Conservation (phyloP, 2,329 filamentous ascomycete genomes). For the Seiridium unicorne region DNA sequence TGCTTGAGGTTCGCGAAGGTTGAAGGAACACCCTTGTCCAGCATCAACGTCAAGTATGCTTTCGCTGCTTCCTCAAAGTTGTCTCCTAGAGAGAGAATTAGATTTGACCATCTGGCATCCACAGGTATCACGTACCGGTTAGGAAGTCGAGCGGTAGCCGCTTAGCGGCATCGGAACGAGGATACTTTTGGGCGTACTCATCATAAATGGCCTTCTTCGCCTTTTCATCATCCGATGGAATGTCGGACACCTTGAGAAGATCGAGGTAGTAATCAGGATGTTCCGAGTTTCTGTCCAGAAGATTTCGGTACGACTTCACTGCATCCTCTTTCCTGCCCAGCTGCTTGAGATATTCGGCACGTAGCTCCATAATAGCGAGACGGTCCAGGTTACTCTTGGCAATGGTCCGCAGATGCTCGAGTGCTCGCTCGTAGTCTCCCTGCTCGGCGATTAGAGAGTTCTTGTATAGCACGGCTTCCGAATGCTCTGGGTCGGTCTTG, state of each 20-base stretch:
- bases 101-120: background rate
- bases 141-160: slow-evolving; percentile 89
- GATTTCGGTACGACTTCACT: slow-evolving; percentile 72
- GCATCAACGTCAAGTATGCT: slow-evolving; percentile 77
- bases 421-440: slow-evolving; percentile 76
- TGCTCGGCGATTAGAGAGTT: slow-evolving; percentile 91
- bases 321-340: slow-evolving; percentile 79
- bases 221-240: slow-evolving; percentile 58
- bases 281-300: slow-evolving; percentile 86
- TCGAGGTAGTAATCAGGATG: slow-evolving; percentile 82
- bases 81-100: slow-evolving; percentile 51
- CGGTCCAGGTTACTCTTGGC: slow-evolving; percentile 80
- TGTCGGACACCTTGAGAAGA: slow-evolving; percentile 66
- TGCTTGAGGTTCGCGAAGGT: slow-evolving; percentile 97
- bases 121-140: slow-evolving; percentile 50
- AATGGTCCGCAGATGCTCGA: slow-evolving; percentile 80
- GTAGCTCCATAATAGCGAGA: slow-evolving; percentile 79
- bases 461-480: slow-evolving; percentile 92
- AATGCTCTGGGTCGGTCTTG: slow-evolving; percentile 83
- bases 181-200: slow-evolving; percentile 76
- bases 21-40: slow-evolving; percentile 90
- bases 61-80: slow-evolving; percentile 78
- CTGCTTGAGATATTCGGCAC: slow-evolving; percentile 79
- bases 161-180: slow-evolving; percentile 80
- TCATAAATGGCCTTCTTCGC: slow-evolving; percentile 74